Percentiles rank a stretch among this genome's conserved stretches.
Evolutionary conservation across 352 stramenopile species (phyloP).

Genomic region (Globisporangium sylvaticum): DNA sequence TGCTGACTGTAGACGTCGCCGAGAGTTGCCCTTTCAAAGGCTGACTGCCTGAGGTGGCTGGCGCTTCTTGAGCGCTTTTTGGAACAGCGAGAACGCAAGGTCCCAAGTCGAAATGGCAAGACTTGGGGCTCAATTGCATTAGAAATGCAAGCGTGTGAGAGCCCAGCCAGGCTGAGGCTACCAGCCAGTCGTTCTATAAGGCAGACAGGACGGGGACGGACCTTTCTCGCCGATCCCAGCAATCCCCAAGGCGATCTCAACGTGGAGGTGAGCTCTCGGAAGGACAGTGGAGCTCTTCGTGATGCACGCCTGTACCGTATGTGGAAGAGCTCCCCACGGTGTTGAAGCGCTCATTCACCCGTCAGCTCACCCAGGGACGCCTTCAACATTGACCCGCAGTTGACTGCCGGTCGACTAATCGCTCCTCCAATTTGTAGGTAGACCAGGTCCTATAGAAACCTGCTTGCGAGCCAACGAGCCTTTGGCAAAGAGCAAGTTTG

Average conservation of each 20-base stretch:
- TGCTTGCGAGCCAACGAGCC: neutral
- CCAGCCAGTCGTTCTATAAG: neutral
- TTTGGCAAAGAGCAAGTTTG: neutral
- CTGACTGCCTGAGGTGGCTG: neutral
- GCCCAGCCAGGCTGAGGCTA: neutral
- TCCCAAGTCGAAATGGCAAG: neutral
- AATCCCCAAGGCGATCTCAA: neutral
- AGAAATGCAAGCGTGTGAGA: neutral
- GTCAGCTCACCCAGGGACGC: too few relatives aligned
- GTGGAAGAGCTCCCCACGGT: neutral
- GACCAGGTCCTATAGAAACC: neutral
- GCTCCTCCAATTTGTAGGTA: neutral
- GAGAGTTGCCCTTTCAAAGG: neutral
- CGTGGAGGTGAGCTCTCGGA: neutral
- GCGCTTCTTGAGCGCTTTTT: neutral
- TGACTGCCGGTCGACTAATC: neutral
- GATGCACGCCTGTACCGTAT: neutral
- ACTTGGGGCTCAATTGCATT: neutral
- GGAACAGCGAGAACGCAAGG: neutral
- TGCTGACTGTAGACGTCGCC: conserved; percentile 1
- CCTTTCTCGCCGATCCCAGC: neutral
- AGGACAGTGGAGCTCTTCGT: neutral
- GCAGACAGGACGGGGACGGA: neutral
- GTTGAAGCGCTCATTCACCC: neutral
- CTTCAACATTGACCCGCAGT: neutral